phyloP scores from a whole-genome alignment of 805 yeast species.

The Hanseniaspora thailandica region DNA sequence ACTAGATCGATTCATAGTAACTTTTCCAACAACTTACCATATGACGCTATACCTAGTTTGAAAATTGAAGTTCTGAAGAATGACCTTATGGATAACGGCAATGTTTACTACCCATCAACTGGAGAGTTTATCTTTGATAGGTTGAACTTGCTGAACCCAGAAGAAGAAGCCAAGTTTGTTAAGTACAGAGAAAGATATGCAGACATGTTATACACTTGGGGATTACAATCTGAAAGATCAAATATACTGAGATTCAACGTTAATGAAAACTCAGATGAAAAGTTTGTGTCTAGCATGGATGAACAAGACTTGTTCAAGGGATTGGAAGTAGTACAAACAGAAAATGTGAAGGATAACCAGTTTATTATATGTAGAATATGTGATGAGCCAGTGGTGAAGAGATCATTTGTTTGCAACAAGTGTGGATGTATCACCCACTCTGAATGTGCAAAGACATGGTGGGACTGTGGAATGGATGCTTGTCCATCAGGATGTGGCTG shows the following conservation, averaged over 20 bases:
- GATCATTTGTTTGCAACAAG: slow-evolving; percentile 53
- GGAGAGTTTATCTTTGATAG: slow-evolving; percentile 17
- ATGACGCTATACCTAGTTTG: not conserved
- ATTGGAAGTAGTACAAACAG: slow-evolving; percentile 18
- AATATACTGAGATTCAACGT: slow-evolving; percentile 49
- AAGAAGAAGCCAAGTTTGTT: slow-evolving; percentile 24
- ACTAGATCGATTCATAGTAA: not conserved
- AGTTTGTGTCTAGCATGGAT: slow-evolving; percentile 27
- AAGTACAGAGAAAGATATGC: slow-evolving; percentile 62
- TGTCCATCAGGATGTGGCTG: slow-evolving; percentile 89
- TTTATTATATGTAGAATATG: slow-evolving; percentile 47
- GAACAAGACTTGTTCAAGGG: slow-evolving; percentile 31
- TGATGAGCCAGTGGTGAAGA: slow-evolving; percentile 44
- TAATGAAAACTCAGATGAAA: slow-evolving; percentile 22
- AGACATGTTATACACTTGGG: slow-evolving; percentile 68
- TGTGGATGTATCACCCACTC: slow-evolving; percentile 77
- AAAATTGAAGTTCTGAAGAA: slow-evolving; percentile 9
- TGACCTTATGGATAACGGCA: slow-evolving; percentile 10
- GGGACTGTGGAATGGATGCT: slow-evolving; percentile 37
- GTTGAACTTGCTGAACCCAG: slow-evolving; percentile 19
- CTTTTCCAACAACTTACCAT: not conserved
- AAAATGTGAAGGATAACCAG: slow-evolving; percentile 24
- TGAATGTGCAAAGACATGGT: slow-evolving; percentile 72
- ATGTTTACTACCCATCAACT: slow-evolving; percentile 6
- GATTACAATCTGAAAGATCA: slow-evolving; percentile 63